Evolutionary conservation across 805 yeast genomes (phyloP).

Genomic region (Komagataella mondaviorum): DNA sequence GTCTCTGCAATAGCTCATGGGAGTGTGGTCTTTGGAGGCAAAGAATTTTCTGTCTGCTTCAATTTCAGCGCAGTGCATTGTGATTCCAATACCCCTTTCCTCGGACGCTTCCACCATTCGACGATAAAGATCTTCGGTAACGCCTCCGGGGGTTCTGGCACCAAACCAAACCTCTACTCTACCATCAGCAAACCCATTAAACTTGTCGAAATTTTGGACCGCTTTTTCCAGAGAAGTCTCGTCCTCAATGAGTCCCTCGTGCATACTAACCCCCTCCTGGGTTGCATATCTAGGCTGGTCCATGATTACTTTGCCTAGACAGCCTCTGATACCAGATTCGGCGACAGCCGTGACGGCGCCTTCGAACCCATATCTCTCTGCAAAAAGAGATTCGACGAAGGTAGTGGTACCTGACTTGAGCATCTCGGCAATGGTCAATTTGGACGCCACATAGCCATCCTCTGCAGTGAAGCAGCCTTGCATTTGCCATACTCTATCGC

Average conservation of each 20-base stretch:
- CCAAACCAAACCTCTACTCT: background rate
- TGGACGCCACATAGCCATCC: background rate
- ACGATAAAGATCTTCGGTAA: background rate
- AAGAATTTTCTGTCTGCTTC: background rate
- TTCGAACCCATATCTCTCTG: background rate
- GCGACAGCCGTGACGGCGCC: background rate
- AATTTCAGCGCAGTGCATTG: background rate
- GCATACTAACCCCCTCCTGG: background rate
- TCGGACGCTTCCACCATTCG: background rate
- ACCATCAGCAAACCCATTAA: background rate
- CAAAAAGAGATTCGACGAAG: background rate
- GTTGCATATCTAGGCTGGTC: background rate
- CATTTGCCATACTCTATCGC: background rate
- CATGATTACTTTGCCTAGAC: background rate
- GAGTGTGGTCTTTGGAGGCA: background rate
- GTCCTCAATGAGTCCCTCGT: background rate
- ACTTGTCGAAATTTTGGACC: background rate
- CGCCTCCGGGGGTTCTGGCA: background rate
- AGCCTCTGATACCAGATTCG: background rate
- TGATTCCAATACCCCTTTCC: background rate
- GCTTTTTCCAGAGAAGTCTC: background rate
- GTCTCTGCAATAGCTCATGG: background rate
- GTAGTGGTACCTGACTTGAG: background rate
- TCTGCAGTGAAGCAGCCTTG: background rate
- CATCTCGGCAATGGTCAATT: background rate